Conservation (phyloP, 768 basidiomycete species). For the Basidioascus undulatus region DNA sequence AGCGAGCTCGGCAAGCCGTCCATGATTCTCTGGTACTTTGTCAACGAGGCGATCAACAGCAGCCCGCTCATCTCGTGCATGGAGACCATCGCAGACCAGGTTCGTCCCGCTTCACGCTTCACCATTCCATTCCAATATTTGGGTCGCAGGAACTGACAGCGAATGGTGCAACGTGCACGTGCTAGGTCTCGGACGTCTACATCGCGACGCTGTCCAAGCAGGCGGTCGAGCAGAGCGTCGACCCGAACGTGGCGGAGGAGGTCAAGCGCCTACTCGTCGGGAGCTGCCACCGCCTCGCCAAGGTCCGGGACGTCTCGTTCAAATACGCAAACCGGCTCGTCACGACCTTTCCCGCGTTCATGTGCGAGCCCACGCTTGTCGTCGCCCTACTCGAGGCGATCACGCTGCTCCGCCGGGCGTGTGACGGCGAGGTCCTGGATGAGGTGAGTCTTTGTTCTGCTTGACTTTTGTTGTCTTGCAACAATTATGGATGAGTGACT, state of each 20-base stretch:
- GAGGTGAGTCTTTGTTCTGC: constrained; percentile 32
- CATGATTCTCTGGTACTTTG: constrained; percentile 62
- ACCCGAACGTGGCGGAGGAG: constrained; percentile 40
- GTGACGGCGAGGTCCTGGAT: constrained; percentile 73
- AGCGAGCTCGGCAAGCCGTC: constrained; percentile 56
- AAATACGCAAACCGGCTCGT: constrained; percentile 66
- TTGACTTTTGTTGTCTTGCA: no score
- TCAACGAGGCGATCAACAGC: constrained; percentile 59
- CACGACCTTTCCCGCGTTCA: constrained; percentile 74
- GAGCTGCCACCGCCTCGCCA: constrained; percentile 59
- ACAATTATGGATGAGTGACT: no score
- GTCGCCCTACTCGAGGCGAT: constrained; percentile 76
- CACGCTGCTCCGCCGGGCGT: constrained; percentile 62
- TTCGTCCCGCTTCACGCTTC: constrained; percentile 18
- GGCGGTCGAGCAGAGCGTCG: constrained; percentile 57
- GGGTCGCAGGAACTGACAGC: background rate
- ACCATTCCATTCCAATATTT: background rate
- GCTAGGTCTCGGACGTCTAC: constrained; percentile 54
- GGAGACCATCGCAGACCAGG: constrained; percentile 63
- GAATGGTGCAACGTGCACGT: background rate
- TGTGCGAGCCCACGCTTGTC: constrained; percentile 72
- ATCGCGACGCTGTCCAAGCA: constrained; percentile 43
- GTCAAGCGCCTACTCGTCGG: constrained; percentile 47
- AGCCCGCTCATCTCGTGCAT: constrained; percentile 50
- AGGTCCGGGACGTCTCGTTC: constrained; percentile 56